Evolutionary conservation across 495 filamentous ascomycete species (phyloP), one percentile per base, ranked within the genome.

Genomic region (Durotheca rogersii): DNA sequence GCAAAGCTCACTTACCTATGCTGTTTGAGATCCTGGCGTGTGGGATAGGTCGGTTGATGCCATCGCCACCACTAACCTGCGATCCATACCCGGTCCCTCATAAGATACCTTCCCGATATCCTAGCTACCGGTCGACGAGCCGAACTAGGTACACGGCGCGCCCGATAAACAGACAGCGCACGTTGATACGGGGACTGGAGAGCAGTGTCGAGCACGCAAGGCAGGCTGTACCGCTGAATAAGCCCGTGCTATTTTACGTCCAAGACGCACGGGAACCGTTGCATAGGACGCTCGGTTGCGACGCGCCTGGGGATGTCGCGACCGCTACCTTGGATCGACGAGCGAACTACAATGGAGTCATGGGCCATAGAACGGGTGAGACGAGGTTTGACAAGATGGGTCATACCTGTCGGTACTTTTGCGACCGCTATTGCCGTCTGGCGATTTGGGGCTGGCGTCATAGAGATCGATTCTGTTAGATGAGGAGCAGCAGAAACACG

Each of bases 1-100:
- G 66, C 68, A 34, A 65, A 64, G n/a, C 66, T 69, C n/a, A n/a
- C n/a, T n/a, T 5, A 67, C 69, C 16, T 69, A 66, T 42, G 67
- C 66, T 2, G 53, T 65, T 14, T 55, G 68, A 30, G 55, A 69
- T 31, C 31, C 53, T 0, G 51, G 65, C 5, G 54, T 46, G 19
- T 71, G 68, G 68, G 59, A 48, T 14, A 53, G 50, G 43, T 69
- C 64, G 40, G 60, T 65, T 7, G 56, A 58, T 23, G 55, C 53
- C 6, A 50, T 62, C 6, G 47, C 60, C 15, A 55, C 54, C 27
- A 43, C 44, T 2, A 51, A 54, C 9, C 40, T 55, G 18, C 41
- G 41, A n/a, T 21, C 31, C 10, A 16, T 46, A 7, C 31, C 53
- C 18, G 47, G 12, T 35, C 15, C 14, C 51, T 48, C 19, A 64